Evolutionary conservation across 108 stramenopile genomes (phyloP).

Genomic region (Fistulifera pelliculosa): DNA sequence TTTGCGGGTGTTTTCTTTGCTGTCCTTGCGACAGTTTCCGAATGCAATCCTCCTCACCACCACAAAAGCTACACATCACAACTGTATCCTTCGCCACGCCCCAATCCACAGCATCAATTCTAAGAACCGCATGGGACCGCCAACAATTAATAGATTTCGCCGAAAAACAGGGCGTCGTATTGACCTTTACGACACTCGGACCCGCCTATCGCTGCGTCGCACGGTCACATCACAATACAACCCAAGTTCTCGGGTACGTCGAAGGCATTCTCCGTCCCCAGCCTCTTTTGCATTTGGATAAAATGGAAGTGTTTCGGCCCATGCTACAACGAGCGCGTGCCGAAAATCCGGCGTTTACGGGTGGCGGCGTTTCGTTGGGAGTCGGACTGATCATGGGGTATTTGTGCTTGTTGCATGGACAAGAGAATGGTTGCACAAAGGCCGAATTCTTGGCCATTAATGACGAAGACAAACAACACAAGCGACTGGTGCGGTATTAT

Average conservation of each 20-base stretch:
- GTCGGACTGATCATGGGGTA: constrained; percentile 63
- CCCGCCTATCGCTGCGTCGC: constrained; percentile 72
- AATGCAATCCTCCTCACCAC: background rate
- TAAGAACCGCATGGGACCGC: too few relatives aligned
- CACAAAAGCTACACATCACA: too few relatives aligned
- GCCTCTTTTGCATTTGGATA: constrained; percentile 70
- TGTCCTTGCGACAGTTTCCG: background rate
- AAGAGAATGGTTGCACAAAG: constrained; percentile 36
- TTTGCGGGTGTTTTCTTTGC: background rate
- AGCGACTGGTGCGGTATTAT: constrained; percentile 63
- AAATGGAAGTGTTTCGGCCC: constrained; percentile 68
- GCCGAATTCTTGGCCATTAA: constrained; percentile 79
- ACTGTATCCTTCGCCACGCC: too few relatives aligned
- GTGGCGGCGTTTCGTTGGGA: constrained; percentile 48
- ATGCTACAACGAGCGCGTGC: constrained; percentile 31
- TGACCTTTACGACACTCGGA: constrained; percentile 57
- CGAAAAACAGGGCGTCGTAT: constrained; percentile 23
- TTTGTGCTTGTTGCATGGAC: constrained; percentile 51
- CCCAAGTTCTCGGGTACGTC: constrained; percentile 59
- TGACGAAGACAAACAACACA: constrained; percentile 75
- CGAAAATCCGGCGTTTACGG: constrained; percentile 28
- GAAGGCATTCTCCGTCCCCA: constrained; percentile 71
- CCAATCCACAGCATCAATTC: too few relatives aligned
- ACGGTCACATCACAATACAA: constrained; percentile 34
- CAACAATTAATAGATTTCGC: constrained; percentile 27